Evolutionary conservation across 2,329 filamentous ascomycete genomes (phyloP), one percentile per base, ranked within the genome.

Genomic region (Fusarium miscanthi): DNA sequence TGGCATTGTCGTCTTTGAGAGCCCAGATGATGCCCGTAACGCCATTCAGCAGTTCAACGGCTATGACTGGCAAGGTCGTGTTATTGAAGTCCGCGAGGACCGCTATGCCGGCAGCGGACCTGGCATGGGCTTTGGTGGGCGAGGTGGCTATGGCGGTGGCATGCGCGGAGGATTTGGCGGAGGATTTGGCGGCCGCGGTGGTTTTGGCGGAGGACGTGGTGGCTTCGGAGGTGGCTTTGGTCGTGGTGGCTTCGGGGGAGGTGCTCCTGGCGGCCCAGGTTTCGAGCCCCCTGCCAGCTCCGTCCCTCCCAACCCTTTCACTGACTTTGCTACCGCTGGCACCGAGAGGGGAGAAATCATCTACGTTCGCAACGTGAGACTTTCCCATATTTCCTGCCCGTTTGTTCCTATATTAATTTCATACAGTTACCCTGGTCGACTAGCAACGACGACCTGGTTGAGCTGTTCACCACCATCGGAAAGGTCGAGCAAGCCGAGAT

Each of bases 401-500:
- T 42, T 2, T 38, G 27, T 40, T 30, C n/a, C 38, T 21, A 14
- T 49, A 31, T 70, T 79, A 63, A 78, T 59, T 78, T 70, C 78
- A 21, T 51, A 45, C 78, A 97, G 95, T 90, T 99, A 72, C 96
- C 96, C 17, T 99, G 96, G 96, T 98, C 96, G 33, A 99, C 96
- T 21, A 98, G 95, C 86, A 98, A 99, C 80, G 96, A 99, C 72
- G 96, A 99, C 82, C 87, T 99, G 31, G 90, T 98, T 63, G 96
- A 99, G 81, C 88, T 99, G 25, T 99, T 99, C 86, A 95, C 93
- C 23, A 99, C 96, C 16, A 99, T 99, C 79, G 96, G 96, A 73
- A 97, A 97, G 82, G 96, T 99, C 66, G 94, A 98, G 78, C 94
- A 96, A 78, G 96, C 96, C n/a, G 96, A 99, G 84, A 98, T 99